phyloP scores from a whole-genome alignment of 202 grass and related monocot species.

The Eragrostis tef region DNA sequence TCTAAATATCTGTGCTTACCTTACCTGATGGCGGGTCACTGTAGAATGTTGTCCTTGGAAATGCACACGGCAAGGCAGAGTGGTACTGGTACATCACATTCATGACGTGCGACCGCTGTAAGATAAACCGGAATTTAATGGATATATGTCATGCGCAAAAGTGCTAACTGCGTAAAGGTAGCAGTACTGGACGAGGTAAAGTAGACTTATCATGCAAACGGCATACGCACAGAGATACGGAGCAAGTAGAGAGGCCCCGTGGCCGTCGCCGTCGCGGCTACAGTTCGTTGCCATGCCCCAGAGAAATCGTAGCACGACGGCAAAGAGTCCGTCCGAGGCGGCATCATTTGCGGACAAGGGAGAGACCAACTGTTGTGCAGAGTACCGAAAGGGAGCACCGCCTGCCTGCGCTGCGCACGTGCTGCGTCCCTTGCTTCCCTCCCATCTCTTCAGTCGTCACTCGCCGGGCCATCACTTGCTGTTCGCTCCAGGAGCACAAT shows the following conservation, averaged over 20 bases:
- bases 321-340: constrained; percentile 29
- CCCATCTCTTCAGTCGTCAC: constrained; percentile 15
- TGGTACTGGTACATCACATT: neutral
- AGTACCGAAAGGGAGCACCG: constrained; percentile 40
- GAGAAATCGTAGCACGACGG: neutral
- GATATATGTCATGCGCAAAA: neutral
- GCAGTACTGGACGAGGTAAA: neutral
- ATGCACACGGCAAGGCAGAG: constrained; percentile 4
- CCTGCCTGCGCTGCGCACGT: constrained; percentile 60
- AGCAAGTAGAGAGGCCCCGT: neutral
- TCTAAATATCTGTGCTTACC: no score
- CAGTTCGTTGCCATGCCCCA: neutral
- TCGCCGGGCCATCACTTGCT: neutral
- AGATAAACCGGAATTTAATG: constrained; percentile 25
- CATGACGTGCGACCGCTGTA: constrained; percentile 8
- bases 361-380: constrained; percentile 37
- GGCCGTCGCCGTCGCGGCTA: neutral
- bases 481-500: neutral
- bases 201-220: neutral
- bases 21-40: neutral
- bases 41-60: neutral
- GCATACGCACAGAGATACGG: neutral
- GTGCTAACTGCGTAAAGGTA: no score
- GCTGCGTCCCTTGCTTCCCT: constrained; percentile 30
- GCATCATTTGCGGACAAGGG: constrained; percentile 38